Evolutionary conservation across 768 basidiomycete species (phyloP), one percentile per base, ranked within the genome.

Genomic region (Lactifluus rugatus): DNA sequence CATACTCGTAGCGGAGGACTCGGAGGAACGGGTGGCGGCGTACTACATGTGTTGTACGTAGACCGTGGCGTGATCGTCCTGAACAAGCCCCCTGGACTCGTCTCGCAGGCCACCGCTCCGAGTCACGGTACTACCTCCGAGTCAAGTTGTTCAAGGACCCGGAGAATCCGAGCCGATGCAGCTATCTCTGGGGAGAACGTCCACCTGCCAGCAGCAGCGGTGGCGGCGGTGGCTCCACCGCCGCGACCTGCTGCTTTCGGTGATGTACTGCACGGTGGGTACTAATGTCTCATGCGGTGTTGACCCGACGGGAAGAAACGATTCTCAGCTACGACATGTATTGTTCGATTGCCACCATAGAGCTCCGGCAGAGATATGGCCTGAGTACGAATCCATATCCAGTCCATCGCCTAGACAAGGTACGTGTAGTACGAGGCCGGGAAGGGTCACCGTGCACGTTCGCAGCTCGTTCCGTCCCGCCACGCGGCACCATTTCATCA

Each of bases 321-420:
- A 14, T 48, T 41, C 26, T 37, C 42, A 34, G 36, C 32, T 11
- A 7, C 34, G 9, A 19, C 3, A 37, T n/a, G 21, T 19, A 28
- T 37, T 37, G 26, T 6, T n/a, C n/a, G 14, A 3, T 4, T 14
- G 16, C n/a, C n/a, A n/a, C 39, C 11, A 14, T 32, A 63, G 62
- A 19, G 7, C 60, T 63, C 19, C 53, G 50, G 11, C 41, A 11
- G n/a, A 31, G 34, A 11, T 54, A 53, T 13, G 48, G 14, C 6
- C 37, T 57, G 4, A 34, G 32, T 14, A 14, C n/a, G 32, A 53
- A 41, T 9, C 62, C 62, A 19, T 64, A 54, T 53, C 63, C 61
- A 17, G 57, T 64, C 21, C 63, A 64, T 53, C 61, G 63, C 10
- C 48, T 64, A 31, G 63, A 64, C 61, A 64, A 64, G 61, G 63